phyloP scores from a whole-genome alignment of 192 early-diverging fungal genomes.

The Coemansia asiatica region DNA sequence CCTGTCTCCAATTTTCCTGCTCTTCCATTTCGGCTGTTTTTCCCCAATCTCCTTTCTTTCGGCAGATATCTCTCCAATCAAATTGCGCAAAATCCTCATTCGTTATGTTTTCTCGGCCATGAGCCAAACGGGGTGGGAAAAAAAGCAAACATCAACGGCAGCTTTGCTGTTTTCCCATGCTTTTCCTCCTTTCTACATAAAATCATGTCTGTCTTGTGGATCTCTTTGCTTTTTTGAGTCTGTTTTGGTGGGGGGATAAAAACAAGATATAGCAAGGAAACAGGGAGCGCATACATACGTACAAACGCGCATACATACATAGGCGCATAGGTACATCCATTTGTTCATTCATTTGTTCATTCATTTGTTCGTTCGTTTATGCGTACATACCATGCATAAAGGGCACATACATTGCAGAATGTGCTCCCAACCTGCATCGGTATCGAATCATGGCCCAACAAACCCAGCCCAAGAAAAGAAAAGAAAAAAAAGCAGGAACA shows the following conservation, averaged over 20 bases:
- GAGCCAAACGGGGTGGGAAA: not conserved
- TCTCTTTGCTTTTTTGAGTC: too few species aligned
- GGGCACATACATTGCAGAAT: not conserved
- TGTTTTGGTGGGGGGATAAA: not conserved
- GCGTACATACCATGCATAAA: not conserved
- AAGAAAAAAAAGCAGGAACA: not conserved
- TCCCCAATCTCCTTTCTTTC: not conserved
- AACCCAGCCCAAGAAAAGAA: not conserved
- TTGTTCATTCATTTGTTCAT: too few species aligned
- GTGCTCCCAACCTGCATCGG: not conserved
- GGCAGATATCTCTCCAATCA: slow-evolving; percentile 1
- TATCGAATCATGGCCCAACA: not conserved
- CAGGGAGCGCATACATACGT: not conserved
- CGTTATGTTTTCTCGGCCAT: not conserved
- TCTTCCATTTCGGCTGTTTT: not conserved
- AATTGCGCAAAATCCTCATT: not conserved
- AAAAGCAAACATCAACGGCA: not conserved
- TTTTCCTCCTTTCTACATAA: not conserved
- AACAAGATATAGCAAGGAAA: not conserved
- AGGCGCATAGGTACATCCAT: not conserved
- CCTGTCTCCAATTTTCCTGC: not conserved
- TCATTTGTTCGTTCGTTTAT: not conserved
- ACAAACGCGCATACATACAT: too few species aligned
- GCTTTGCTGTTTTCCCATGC: not conserved
- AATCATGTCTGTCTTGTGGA: not conserved